phyloP scores from a whole-genome alignment of 1,139 yeast genomes.

The Pneumocystis murina region DNA sequence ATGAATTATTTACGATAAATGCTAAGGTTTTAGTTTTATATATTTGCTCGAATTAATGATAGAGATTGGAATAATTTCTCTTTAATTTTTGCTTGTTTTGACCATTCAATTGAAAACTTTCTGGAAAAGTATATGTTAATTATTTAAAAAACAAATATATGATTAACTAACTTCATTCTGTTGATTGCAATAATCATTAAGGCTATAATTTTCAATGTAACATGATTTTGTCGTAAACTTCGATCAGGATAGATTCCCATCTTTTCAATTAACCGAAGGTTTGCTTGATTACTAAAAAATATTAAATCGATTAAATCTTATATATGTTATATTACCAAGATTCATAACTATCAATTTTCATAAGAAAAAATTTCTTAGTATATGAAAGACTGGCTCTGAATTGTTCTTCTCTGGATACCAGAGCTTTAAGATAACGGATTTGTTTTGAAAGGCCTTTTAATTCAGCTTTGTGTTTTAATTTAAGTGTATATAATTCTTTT shows the following conservation, averaged over 20 bases:
- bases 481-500: conserved; percentile 1
- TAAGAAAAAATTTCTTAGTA: conserved; percentile 15
- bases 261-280: conserved; percentile 14
- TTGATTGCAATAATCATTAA: conserved; percentile 8
- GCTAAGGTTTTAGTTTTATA: not conserved
- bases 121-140: not conserved
- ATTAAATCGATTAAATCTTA: no score
- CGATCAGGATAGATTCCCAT: conserved; percentile 18
- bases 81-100: not conserved
- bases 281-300: conserved; percentile 15
- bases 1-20: no score
- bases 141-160: not conserved
- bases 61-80: not conserved
- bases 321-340: conserved; percentile 12
- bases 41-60: not conserved
- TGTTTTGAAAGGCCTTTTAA: conserved; percentile 13
- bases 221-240: conserved; percentile 3
- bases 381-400: conserved; percentile 14
- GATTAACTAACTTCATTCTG: conserved; percentile 3
- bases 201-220: conserved; percentile 13
- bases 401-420: conserved; percentile 11
- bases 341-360: conserved; percentile 16
- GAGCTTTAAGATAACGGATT: conserved; percentile 13
- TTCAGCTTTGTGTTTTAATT: conserved; percentile 12
- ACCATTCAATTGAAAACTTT: not conserved